Evolutionary conservation across 805 yeast genomes (phyloP).

Genomic region (Kodamaea leandrae): DNA sequence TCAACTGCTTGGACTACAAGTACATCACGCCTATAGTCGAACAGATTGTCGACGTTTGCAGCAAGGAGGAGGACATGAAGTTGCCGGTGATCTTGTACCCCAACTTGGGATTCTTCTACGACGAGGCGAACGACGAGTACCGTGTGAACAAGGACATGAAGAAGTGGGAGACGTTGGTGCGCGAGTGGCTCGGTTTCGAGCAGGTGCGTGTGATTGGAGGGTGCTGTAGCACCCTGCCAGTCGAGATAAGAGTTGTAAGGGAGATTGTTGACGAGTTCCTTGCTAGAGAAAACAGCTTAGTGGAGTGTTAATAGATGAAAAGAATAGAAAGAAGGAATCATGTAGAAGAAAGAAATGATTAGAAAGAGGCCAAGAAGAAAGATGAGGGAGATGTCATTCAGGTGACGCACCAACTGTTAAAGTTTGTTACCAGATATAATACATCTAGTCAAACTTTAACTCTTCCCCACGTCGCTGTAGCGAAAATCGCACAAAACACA

Average conservation of each 20-base stretch:
- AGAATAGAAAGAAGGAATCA: no score
- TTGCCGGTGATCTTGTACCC: constrained; percentile 62
- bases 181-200: constrained; percentile 39
- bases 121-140: constrained; percentile 39
- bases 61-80: constrained; percentile 10
- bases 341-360: no score
- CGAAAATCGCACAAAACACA: no score
- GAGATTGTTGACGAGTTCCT: constrained; percentile 5
- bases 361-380: no score
- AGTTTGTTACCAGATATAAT: no score
- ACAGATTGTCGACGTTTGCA: constrained; percentile 22
- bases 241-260: constrained; percentile 28
- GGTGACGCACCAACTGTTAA: no score
- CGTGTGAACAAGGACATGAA: constrained; percentile 18
- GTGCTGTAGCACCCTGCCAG: constrained; percentile 70
- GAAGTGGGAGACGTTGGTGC: constrained; percentile 39
- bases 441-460: no score
- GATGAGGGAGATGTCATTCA: no score
- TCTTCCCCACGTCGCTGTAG: no score
- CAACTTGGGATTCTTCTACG: constrained; percentile 70
- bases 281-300: neutral
- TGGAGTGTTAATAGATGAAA: neutral
- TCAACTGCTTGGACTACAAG: constrained; percentile 60
- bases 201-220: constrained; percentile 62
- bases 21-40: constrained; percentile 41